Evolutionary conservation across 257 asterid genomes (phyloP).

Genomic region (Solanum neorickii): DNA sequence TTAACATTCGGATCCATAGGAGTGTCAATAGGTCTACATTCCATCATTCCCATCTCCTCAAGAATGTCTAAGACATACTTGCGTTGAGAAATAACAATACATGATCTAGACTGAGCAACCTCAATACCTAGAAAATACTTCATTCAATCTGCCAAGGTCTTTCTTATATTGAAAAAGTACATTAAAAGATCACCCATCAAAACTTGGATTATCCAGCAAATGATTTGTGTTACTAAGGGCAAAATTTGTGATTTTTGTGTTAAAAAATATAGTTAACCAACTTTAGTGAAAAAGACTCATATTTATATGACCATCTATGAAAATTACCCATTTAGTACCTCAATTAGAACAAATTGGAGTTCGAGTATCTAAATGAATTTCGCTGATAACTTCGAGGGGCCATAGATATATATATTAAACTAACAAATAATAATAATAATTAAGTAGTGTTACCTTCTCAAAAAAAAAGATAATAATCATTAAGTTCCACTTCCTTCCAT

Average conservation of each 20-base stretch:
- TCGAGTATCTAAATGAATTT: no score
- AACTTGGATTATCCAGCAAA: no score
- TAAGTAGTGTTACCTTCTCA: background rate
- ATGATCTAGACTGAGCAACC: no score
- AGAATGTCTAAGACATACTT: no score
- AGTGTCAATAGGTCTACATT: no score
- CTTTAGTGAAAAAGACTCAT: background rate
- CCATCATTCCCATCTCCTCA: no score
- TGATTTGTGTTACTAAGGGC: background rate
- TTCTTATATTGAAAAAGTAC: no score
- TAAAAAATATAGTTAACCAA: background rate
- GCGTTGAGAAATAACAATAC: no score
- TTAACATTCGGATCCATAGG: no score
- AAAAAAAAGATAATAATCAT: background rate
- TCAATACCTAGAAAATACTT: no score
- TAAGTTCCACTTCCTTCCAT: background rate
- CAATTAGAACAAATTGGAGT: background rate
- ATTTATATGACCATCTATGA: background rate
- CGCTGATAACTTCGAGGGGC: background rate
- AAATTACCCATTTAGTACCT: background rate
- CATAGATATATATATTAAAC: background rate
- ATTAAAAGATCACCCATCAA: no score
- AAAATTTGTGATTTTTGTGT: background rate
- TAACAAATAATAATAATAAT: background rate
- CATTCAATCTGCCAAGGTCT: no score